phyloP scores from a whole-genome alignment of 306 rosid species.

The Cicer arietinum region DNA sequence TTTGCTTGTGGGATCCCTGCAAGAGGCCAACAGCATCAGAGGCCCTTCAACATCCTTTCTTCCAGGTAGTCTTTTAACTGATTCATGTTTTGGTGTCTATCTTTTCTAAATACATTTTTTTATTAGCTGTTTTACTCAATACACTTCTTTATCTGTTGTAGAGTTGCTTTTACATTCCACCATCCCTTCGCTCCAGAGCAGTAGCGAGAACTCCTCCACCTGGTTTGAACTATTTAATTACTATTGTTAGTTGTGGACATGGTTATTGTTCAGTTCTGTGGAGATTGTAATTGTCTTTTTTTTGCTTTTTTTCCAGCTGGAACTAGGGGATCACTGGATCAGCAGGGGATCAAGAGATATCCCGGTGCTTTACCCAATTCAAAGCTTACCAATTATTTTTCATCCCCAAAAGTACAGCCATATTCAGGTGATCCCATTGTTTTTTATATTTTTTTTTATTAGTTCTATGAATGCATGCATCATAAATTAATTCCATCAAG shows the following conservation, averaged over 20 bases:
- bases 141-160: conserved; percentile 46
- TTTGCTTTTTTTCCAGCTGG: conserved; percentile 55
- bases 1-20: conserved; percentile 96
- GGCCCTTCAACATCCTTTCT: conserved; percentile 98
- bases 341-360: conserved; percentile 63
- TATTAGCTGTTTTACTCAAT: neutral
- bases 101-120: neutral
- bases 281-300: conserved; percentile 11
- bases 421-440: conserved; percentile 61
- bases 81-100: neutral
- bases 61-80: conserved; percentile 61
- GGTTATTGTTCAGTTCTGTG: neutral
- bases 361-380: conserved; percentile 62
- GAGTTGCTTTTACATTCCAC: conserved; percentile 92
- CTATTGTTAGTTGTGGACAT: neutral
- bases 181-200: conserved; percentile 80
- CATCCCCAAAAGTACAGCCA: conserved; percentile 67
- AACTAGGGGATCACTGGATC: conserved; percentile 62
- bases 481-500: neutral
- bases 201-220: conserved; percentile 82
- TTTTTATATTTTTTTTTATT: neutral
- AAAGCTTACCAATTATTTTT: conserved; percentile 58
- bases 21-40: conserved; percentile 92
- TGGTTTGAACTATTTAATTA: conserved; percentile 58
- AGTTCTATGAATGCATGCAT: neutral